Base-by-base conservation (phyloP, 2,329 filamentous ascomycete species). In the Stagonosporopsis chrysanthemi region DNA sequence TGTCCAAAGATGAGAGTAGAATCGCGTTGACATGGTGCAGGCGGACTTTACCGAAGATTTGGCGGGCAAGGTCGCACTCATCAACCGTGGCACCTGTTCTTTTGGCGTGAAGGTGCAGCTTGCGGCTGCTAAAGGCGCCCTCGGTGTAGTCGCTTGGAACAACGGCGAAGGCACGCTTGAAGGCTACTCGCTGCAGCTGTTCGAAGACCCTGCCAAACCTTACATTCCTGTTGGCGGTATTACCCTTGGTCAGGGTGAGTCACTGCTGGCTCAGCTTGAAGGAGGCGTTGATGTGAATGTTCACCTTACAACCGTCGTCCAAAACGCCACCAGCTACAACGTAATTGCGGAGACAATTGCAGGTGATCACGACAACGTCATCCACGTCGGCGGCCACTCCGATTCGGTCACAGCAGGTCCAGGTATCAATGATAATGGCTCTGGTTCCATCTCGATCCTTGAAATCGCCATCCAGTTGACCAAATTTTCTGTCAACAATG, bases 351-450 rank as follows among this genome's bases (percentile, higher is more conserved):
- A 86, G 63, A 85, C 85, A 11, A 83, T 81, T 59, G 75, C 74
- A 14, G 86, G 86, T 40, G 83, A 88, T 70, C 81, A 83, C 17
- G 75, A 85, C 61, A 86, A 88, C 67, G 78, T 88, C 43, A 81
- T 84, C 46, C 69, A 73, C 38, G 73, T 88, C 14, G 85, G 86
- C 39, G 85, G 81, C 2, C 86, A 89, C 73, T 83, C 81, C 17
- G 86, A 89, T 74, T 85, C 83, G 6, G 86, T 88, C 19, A 78
- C 80, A 26, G 82, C 80, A 3, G 86, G 86, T 0, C 86, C 86
- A 1, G 90, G 90, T 19, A 91, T 92, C 81, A 92, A 92, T 73
- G 90, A 92, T 65, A 88, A 92, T 67, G 90, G 90, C 43, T 88
- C 87, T 3, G 90, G 90, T 52, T 86, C 83, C 31, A 82, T 87